A percentile compares a stretch with the other conserved stretches of the same genome.
Evolutionary conservation across 208 protist species (phyloP).

Genomic region (Wallacemonas rigidus): DNA sequence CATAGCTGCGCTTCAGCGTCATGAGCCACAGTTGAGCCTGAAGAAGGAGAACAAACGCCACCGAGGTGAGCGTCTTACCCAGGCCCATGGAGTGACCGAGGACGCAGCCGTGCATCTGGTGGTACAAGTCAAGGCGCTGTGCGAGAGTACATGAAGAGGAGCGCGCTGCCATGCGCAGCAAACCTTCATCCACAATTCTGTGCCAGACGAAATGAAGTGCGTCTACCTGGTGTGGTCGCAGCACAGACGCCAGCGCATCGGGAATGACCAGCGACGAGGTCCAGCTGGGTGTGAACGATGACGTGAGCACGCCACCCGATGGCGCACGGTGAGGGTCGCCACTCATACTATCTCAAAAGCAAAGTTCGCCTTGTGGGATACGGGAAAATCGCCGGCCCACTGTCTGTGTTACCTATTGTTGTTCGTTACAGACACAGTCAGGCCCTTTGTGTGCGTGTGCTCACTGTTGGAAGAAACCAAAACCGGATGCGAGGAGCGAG

Average conservation of each 20-base stretch:
- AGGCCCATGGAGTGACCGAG: constrained; percentile 91
- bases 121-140: constrained; percentile 50
- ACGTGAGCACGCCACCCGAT: neutral
- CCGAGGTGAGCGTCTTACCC: constrained; percentile 81
- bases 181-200: constrained; percentile 67
- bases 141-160: constrained; percentile 37
- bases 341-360: too few species aligned
- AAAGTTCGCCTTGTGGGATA: too few species aligned
- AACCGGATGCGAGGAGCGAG: too few species aligned
- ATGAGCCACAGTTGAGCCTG: constrained; percentile 53
- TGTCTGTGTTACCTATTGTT: too few species aligned
- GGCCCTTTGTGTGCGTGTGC: too few species aligned
- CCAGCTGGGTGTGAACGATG: neutral
- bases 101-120: constrained; percentile 71
- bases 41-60: constrained; percentile 73
- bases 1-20: constrained; percentile 35
- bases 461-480: too few species aligned
- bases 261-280: constrained; percentile 44
- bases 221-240: constrained; percentile 70
- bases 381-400: too few species aligned
- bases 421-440: too few species aligned
- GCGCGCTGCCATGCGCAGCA: constrained; percentile 41
- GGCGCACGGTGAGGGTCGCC: too few species aligned
- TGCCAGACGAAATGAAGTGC: constrained; percentile 81
- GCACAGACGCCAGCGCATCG: constrained; percentile 23